Evolutionary conservation across 495 filamentous ascomycete species (phyloP).

Genomic region (Rhizodiscina lignyota): DNA sequence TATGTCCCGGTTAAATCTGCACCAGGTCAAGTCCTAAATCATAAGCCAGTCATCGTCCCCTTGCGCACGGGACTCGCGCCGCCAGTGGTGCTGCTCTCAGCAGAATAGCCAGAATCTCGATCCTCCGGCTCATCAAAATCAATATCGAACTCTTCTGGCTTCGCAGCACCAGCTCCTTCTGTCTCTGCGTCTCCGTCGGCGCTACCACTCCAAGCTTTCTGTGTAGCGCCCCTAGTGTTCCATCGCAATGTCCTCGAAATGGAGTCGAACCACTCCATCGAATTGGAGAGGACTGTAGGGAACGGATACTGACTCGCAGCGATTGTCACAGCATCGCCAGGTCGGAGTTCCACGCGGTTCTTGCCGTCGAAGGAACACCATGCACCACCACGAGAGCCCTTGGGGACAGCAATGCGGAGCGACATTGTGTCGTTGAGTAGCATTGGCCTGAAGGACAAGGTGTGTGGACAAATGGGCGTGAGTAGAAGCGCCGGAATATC

Average conservation of each 20-base stretch:
- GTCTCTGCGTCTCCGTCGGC: constrained; percentile 16
- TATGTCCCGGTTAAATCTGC: too few relatives aligned
- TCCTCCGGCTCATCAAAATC: constrained; percentile 46
- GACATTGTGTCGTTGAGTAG: constrained; percentile 92
- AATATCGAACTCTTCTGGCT: constrained; percentile 59
- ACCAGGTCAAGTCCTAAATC: too few relatives aligned
- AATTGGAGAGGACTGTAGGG: constrained; percentile 67
- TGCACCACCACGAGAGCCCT: constrained; percentile 69
- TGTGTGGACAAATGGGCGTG: constrained; percentile 95
- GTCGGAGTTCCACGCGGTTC: constrained; percentile 72
- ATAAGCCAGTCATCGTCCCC: too few relatives aligned
- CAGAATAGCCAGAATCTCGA: constrained; percentile 13
- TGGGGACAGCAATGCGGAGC: constrained; percentile 72
- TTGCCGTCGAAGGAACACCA: constrained; percentile 97
- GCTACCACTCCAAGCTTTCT: constrained; percentile 57
- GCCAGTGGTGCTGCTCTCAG: constrained; percentile 12
- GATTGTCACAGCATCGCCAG: constrained; percentile 89
- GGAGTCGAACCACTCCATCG: constrained; percentile 84
- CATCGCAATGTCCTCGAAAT: constrained; percentile 79
- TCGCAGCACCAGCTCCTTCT: constrained; percentile 18
- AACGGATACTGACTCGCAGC: constrained; percentile 91
- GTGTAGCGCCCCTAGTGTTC: constrained; percentile 75
- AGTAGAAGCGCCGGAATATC: constrained; percentile 95
- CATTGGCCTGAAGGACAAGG: constrained; percentile 92
- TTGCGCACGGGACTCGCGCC: constrained; percentile 10